Evolutionary conservation across 2,329 filamentous ascomycete species (phyloP).

Genomic region (Fusarium ambrosium): DNA sequence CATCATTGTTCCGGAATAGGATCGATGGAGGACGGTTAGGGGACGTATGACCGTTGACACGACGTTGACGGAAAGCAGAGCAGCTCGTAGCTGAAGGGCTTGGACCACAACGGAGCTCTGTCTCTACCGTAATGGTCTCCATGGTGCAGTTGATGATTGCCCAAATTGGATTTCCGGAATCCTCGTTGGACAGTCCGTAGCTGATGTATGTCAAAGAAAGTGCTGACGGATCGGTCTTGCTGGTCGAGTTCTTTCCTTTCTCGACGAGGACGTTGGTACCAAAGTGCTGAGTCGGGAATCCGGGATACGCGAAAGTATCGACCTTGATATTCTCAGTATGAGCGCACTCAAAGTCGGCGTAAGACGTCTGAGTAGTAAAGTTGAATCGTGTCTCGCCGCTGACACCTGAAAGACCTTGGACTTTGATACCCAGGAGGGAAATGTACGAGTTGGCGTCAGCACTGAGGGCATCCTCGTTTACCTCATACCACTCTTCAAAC

Average conservation of each 20-base stretch:
- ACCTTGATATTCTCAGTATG: not conserved
- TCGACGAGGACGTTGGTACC: not conserved
- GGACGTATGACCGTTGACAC: not conserved
- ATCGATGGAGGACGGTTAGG: not conserved
- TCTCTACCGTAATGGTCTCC: not conserved
- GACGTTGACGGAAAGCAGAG: not conserved
- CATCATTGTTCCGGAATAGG: not conserved
- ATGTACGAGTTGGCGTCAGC: not conserved
- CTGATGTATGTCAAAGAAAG: not conserved
- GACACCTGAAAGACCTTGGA: not conserved
- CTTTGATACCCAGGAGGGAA: slow-evolving; percentile 5
- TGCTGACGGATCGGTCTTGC: not conserved
- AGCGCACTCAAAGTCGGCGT: slow-evolving; percentile 4
- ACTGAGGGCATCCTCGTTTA: not conserved
- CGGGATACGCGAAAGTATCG: not conserved
- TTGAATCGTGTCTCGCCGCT: not conserved
- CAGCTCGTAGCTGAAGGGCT: not conserved
- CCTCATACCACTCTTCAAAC: not conserved
- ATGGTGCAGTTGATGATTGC: not conserved
- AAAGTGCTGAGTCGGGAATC: not conserved
- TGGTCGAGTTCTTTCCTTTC: not conserved
- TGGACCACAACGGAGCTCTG: not conserved
- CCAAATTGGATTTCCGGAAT: not conserved
- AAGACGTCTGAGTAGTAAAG: not conserved
- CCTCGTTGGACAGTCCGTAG: not conserved